Base-by-base conservation (phyloP, 1,284 basidiomycete genomes). In the Blastosporella zonata region DNA sequence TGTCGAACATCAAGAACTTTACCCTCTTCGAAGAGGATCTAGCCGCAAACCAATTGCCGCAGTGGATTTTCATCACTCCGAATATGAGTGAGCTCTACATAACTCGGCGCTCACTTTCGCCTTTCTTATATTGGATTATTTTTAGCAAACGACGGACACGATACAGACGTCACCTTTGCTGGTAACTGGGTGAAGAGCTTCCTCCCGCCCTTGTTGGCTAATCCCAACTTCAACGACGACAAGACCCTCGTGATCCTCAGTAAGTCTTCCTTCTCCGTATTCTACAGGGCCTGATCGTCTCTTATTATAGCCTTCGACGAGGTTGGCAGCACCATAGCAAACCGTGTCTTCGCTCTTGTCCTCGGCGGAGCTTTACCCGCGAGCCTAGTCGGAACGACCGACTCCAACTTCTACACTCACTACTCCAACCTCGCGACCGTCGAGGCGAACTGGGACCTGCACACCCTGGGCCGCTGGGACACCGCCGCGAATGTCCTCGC, bases 61-160 rank as follows among this genome's bases (percentile, higher is more conserved):
- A 83, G 55, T 84, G 80, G 79, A 62, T 67, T 25, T 85, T 79
- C 59, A 65, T 86, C 49, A 85, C 84, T 0, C 84, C 84, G n/a
- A 84, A 84, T 64, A 62, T 66, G 53, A 49, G 47, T 43, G 15
- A 39, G 47, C 40, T 21, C 15, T 27, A 4, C 36, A 10, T 17
- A 10, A n/a, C n/a, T 2, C 15, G 3, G 3, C 5, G n/a, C 25
- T 7, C 6, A 2, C 3, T 13, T 15, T 4, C 20, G 6, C 1
- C 3, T n/a, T 15, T 8, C 20, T 42, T 27, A 15, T 25, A 38
- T 31, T 5, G 21, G 18, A 3, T 8, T 23, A 6, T 4, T 17
- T 43, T 2, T 29, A 49, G 63, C 59, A 28, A 68, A 74, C 62
- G 78, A 82, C 57, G 79, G 67, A 0, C 78, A 85, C 56, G 83